Conservation (phyloP, 2,329 filamentous ascomycete species). For the Thielaviopsis cerberus region DNA sequence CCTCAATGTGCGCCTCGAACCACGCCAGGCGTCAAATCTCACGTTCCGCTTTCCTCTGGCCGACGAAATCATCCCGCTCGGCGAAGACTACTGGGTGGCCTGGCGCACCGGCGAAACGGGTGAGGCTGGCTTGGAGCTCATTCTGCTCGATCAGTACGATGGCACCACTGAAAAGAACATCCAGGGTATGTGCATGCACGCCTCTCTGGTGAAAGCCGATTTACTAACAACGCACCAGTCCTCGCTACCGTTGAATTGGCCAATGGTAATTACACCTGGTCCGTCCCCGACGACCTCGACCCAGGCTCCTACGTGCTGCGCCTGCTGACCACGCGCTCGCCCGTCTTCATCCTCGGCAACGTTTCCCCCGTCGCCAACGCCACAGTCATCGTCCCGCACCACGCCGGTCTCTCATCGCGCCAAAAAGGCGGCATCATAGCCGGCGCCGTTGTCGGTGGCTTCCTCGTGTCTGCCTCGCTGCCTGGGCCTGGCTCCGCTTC, state of each 20-base stretch:
- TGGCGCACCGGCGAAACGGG: not conserved
- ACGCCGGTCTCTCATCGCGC: not conserved
- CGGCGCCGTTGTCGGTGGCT: slow-evolving; percentile 4
- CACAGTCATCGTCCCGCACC: not conserved
- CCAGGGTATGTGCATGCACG: not conserved
- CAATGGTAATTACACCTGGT: slow-evolving; percentile 5
- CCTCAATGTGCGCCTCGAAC: not conserved
- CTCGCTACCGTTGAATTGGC: slow-evolving; percentile 2
- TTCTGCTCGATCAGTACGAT: slow-evolving; percentile 1
- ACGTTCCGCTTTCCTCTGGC: slow-evolving; percentile 2
- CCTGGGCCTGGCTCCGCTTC: not conserved
- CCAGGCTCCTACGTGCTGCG: slow-evolving; percentile 9
- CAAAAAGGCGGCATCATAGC: slow-evolving; percentile 7
- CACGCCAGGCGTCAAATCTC: not conserved
- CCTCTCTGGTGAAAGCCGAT: too few relatives aligned
- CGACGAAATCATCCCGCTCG: slow-evolving; percentile 4
- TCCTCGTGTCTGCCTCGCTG: not conserved
- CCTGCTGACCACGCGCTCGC: slow-evolving; percentile 4
- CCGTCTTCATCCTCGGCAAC: slow-evolving; percentile 8
- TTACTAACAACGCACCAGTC: too few relatives aligned
- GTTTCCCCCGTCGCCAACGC: slow-evolving; percentile 2
- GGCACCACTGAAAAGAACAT: not conserved
- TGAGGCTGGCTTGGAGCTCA: not conserved
- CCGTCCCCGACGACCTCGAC: slow-evolving; percentile 3
- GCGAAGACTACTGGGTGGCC: not conserved